phyloP scores from a whole-genome alignment of 2,329 filamentous ascomycete species.

The Claviceps sp. region DNA sequence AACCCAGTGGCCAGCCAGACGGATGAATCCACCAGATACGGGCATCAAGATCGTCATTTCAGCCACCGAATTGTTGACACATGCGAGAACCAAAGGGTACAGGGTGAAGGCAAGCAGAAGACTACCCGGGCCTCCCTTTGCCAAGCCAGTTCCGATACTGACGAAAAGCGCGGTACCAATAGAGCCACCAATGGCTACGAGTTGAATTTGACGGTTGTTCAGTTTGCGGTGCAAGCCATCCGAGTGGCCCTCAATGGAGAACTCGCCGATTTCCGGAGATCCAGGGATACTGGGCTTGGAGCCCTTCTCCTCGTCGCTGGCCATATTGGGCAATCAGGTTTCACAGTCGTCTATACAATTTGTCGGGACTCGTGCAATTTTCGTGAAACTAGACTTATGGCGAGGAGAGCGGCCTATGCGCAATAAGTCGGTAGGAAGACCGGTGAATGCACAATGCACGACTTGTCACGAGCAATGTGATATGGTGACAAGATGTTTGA shows the following conservation, averaged over 20 bases:
- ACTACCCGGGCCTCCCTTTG: constrained; percentile 30
- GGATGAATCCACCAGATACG: constrained; percentile 49
- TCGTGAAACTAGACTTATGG: not conserved
- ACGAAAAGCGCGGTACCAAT: constrained; percentile 48
- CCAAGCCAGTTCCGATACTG: constrained; percentile 43
- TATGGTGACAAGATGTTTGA: not conserved
- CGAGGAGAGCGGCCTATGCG: not conserved
- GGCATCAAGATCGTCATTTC: constrained; percentile 53
- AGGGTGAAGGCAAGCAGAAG: constrained; percentile 46
- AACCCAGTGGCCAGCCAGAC: constrained; percentile 50
- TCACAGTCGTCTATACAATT: too few relatives aligned
- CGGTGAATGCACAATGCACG: not conserved
- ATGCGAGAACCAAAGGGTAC: constrained; percentile 40
- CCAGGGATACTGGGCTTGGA: constrained; percentile 13
- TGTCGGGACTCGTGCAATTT: not conserved
- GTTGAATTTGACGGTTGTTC: constrained; percentile 42
- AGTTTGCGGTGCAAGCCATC: constrained; percentile 33
- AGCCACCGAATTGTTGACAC: constrained; percentile 52
- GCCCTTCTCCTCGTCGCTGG: constrained; percentile 17
- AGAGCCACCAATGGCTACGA: constrained; percentile 45
- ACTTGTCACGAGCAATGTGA: not conserved
- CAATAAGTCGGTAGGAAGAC: not conserved
- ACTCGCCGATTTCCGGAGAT: constrained; percentile 14
- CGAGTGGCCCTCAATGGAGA: constrained; percentile 18
- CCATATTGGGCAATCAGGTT: constrained; percentile 6